Base-by-base conservation (phyloP, 371 early-diverging fungal genomes). In the Catenaria anguillulae region DNA sequence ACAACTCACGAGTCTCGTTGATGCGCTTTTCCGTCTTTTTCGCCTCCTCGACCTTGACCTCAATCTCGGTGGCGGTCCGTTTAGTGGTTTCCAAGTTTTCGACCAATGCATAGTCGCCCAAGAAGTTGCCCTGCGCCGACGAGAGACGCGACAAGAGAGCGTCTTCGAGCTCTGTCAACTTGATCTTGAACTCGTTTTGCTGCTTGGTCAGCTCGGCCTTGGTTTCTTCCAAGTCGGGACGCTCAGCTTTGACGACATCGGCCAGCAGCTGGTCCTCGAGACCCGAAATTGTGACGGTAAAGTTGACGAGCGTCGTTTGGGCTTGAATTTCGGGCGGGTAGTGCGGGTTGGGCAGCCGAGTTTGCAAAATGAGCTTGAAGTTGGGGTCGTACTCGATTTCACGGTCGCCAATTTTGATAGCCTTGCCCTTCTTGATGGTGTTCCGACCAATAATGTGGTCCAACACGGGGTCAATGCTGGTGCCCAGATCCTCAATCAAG, bases 281-380 rank as follows among this genome's bases (percentile, higher is more conserved):
- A 73, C 82, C 82, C 2, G 70, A 70, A 26, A 80, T 54, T 0
- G 82, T 82, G 43, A 82, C 82, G 6, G 80, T 82, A 67, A 82
- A 82, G 65, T 82, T 82, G 64, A 82, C 77, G 33, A 82, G 63
- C 2, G 80, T 79, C 0, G 80, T 79, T 63, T 82, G 82, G 6
- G 82, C 82, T 64, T 82, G 82, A 59, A 82, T 79, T 67, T 82
- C 82, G 34, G 82, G 82, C 24, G 80, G 79, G 60, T 82, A 82
- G 71, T 82, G 80, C 15, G 82, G 82, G 70, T 82, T 82, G 31
- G 82, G 71, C 21, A 72, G 64, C 13, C 82, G 70, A 4, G 82
- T 82, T 63, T 82, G 82, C 33, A 82, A 66, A 54, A 82, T 78
- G 62, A 82, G 71, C 60, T 76, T 76, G 72, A 82, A 82, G 23